Percentiles rank a stretch among this genome's conserved stretches.
These are phyloP conservation scores for Decorospora gaudefroyi DNA, from an alignment of 2,329 filamentous ascomycete species.

Conservation along the genomic window DNA sequence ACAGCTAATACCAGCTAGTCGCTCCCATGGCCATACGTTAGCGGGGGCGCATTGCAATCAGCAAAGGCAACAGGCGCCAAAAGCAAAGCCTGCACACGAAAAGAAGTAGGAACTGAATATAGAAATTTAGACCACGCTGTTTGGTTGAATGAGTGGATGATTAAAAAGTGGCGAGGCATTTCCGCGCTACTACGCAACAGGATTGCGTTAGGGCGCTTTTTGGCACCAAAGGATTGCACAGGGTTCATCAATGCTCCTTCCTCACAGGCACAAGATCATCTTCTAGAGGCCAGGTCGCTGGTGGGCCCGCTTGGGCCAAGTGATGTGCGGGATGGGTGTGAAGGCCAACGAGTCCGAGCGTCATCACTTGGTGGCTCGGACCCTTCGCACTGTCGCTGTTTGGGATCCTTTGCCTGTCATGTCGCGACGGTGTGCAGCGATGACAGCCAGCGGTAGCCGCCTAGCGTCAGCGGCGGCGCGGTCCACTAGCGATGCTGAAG, in stretches of 20 bases:
- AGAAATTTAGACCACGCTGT: slow-evolving; percentile 41
- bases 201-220: slow-evolving; percentile 33
- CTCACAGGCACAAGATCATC: slow-evolving; percentile 25
- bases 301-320: slow-evolving; percentile 43
- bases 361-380: slow-evolving; percentile 27
- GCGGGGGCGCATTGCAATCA: slow-evolving; percentile 35
- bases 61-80: slow-evolving; percentile 34
- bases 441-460: slow-evolving; percentile 34
- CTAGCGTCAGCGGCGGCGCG: slow-evolving; percentile 32
- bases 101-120: slow-evolving; percentile 39
- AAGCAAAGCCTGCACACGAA: slow-evolving; percentile 41
- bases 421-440: slow-evolving; percentile 23
- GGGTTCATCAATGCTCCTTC: slow-evolving; percentile 32
- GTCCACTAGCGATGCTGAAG: slow-evolving; percentile 18
- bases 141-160: slow-evolving; percentile 43
- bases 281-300: slow-evolving; percentile 25
- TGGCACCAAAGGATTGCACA: slow-evolving; percentile 39
- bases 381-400: slow-evolving; percentile 23
- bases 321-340: slow-evolving; percentile 49
- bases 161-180: slow-evolving; percentile 49
- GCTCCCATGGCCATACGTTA: slow-evolving; percentile 26
- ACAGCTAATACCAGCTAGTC: slow-evolving; percentile 31
- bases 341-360: slow-evolving; percentile 29
- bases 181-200: slow-evolving; percentile 39
- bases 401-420: slow-evolving; percentile 26